These are phyloP conservation scores for Acephala macrosclerotiorum DNA, from an alignment of 2,329 filamentous ascomycete genomes.

Conservation along the genomic window DNA sequence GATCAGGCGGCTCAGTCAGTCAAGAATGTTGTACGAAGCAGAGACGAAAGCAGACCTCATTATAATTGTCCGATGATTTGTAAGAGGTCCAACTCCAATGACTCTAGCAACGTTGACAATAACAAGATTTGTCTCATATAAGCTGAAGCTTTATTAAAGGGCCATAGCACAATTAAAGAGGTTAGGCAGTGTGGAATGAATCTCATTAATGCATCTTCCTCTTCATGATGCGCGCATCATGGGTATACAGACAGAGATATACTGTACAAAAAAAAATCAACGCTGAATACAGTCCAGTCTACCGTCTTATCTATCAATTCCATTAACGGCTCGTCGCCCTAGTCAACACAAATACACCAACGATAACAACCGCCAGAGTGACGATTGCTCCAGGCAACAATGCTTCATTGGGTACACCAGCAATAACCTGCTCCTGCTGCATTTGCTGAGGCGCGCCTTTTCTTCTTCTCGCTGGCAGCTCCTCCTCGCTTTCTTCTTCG, in stretches of 20 bases:
- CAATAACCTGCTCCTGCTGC: constrained; percentile 73
- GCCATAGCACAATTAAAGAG: neutral
- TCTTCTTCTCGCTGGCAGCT: constrained; percentile 51
- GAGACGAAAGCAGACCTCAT: no score
- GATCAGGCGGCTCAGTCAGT: no score
- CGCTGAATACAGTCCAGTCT: constrained; percentile 28
- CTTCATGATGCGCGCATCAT: constrained; percentile 18
- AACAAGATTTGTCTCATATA: no score
- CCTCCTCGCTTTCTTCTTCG: constrained; percentile 59
- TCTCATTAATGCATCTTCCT: constrained; percentile 17
- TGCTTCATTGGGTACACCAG: constrained; percentile 92
- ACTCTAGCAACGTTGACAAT: no score
- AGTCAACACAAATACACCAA: constrained; percentile 90
- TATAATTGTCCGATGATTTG: no score
- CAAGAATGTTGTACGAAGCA: no score
- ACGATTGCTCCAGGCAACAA: constrained; percentile 93
- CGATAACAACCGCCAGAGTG: constrained; percentile 91
- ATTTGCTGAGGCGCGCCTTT: constrained; percentile 44
- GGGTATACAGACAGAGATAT: constrained; percentile 22
- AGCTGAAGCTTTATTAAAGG: no score
- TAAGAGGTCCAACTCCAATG: no score
- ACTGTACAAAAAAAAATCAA: constrained; percentile 29
- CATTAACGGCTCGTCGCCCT: constrained; percentile 61
- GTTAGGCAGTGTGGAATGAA: neutral
- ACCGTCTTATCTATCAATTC: constrained; percentile 12